phyloP scores from a whole-genome alignment of 768 basidiomycete species.

The Pleurotus eryngii region DNA sequence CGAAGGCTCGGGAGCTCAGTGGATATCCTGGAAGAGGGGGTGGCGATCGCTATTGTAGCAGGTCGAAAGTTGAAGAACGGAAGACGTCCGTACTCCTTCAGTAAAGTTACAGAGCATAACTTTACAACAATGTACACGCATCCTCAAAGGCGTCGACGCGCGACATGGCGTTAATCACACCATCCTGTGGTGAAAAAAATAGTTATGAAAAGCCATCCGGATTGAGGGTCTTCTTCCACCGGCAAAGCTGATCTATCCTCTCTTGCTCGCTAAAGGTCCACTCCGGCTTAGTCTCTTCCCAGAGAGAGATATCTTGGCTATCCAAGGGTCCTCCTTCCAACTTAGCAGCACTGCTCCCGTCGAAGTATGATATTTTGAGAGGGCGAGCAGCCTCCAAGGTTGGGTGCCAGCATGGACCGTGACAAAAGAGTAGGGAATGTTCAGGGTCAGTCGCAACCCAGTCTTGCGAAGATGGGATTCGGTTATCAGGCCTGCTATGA shows the following conservation, averaged over 20 bases:
- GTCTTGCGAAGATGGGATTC: constrained; percentile 27
- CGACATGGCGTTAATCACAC: constrained; percentile 17
- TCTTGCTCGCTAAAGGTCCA: constrained; percentile 25
- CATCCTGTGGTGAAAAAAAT: background rate
- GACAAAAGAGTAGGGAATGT: constrained; percentile 21
- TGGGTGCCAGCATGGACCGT: constrained; percentile 3
- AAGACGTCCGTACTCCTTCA: constrained; percentile 12
- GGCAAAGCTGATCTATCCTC: constrained; percentile 37
- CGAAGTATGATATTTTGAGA: constrained; percentile 35
- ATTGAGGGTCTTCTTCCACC: constrained; percentile 36
- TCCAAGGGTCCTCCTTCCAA: constrained; percentile 28
- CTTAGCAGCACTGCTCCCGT: constrained; percentile 35
- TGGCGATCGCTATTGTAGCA: background rate
- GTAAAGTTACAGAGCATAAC: constrained; percentile 32
- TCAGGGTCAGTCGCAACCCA: constrained; percentile 39
- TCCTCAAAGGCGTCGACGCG: background rate
- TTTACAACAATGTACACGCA: constrained; percentile 22
- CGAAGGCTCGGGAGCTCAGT: background rate
- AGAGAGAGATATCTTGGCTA: constrained; percentile 32
- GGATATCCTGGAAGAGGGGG: constrained; percentile 1
- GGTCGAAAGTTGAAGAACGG: background rate
- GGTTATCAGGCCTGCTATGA: constrained; percentile 26
- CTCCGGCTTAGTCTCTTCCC: constrained; percentile 20
- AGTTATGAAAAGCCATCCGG: constrained; percentile 36
- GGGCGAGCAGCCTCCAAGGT: constrained; percentile 21